These are phyloP conservation scores for Albatrellus ellisii DNA, from an alignment of 768 basidiomycete species.

Conservation along the genomic window DNA sequence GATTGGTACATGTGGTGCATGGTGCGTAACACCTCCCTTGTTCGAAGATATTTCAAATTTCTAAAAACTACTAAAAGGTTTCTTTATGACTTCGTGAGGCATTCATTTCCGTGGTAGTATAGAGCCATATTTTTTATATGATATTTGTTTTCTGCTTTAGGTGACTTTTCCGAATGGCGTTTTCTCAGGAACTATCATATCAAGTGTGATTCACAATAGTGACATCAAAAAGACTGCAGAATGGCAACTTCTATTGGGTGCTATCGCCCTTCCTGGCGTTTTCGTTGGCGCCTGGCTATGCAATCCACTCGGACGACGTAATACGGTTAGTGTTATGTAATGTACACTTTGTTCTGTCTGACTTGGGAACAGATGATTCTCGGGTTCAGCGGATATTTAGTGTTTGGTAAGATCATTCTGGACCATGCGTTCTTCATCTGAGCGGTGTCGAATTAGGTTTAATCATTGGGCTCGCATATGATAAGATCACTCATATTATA, in stretches of 20 bases:
- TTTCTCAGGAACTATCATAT: conserved; percentile 55
- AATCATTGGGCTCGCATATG: conserved; percentile 45
- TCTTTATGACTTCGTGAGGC: conserved; percentile 52
- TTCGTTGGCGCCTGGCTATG: conserved; percentile 27
- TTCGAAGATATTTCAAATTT: background rate
- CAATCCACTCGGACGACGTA: conserved; percentile 41
- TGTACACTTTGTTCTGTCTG: background rate
- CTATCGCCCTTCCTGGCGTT: conserved; percentile 47
- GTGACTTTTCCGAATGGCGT: conserved; percentile 65
- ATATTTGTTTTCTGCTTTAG: conserved; percentile 16
- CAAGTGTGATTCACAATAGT: conserved; percentile 43
- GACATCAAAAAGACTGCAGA: conserved; percentile 50
- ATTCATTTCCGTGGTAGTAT: conserved; percentile 1
- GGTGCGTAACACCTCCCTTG: conserved; percentile 25
- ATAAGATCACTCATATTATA: conserved; percentile 46
- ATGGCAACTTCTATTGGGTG: conserved; percentile 53
- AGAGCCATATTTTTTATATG: background rate
- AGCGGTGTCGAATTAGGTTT: conserved; percentile 24
- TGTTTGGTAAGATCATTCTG: conserved; percentile 32
- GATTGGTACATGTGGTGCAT: conserved; percentile 63
- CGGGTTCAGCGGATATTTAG: conserved; percentile 54
- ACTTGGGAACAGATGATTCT: conserved; percentile 39
- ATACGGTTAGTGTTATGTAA: conserved; percentile 31
- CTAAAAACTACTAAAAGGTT: conserved; percentile 30
- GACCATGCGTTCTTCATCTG: background rate